These are phyloP conservation scores for Histomonas meleagridis DNA, from an alignment of 208 protist genomes.

Conservation along the genomic window DNA sequence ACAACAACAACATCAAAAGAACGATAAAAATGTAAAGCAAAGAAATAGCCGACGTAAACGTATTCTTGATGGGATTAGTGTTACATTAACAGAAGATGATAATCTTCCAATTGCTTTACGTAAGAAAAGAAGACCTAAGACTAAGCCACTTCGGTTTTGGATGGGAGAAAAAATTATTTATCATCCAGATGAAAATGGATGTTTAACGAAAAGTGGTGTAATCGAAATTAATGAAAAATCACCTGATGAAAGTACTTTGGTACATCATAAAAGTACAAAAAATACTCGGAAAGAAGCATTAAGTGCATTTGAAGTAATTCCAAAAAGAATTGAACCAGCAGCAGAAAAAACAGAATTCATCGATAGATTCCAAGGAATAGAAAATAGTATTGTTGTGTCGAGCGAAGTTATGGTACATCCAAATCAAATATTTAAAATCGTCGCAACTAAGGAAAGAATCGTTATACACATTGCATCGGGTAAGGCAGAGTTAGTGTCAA, in stretches of 20 bases:
- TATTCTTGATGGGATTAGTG: too few species aligned
- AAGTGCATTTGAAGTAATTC: not conserved
- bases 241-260: not conserved
- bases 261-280: not conserved
- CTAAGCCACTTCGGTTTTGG: not conserved
- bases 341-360: not conserved
- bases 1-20: too few species aligned
- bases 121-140: not conserved
- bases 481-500: too few species aligned
- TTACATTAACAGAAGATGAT: not conserved
- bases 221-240: not conserved
- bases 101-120: not conserved
- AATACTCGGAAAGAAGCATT: not conserved
- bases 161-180: not conserved
- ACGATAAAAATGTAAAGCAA: too few species aligned
- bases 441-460: not conserved
- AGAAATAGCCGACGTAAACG: too few species aligned
- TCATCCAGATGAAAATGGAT: not conserved
- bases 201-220: not conserved
- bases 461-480: not conserved
- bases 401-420: not conserved
- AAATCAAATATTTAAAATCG: not conserved
- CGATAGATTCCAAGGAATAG: not conserved
- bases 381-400: not conserved
- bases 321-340: not conserved